Evolutionary conservation across 2,329 filamentous ascomycete species (phyloP).

Genomic region (Penicillium italicum): DNA sequence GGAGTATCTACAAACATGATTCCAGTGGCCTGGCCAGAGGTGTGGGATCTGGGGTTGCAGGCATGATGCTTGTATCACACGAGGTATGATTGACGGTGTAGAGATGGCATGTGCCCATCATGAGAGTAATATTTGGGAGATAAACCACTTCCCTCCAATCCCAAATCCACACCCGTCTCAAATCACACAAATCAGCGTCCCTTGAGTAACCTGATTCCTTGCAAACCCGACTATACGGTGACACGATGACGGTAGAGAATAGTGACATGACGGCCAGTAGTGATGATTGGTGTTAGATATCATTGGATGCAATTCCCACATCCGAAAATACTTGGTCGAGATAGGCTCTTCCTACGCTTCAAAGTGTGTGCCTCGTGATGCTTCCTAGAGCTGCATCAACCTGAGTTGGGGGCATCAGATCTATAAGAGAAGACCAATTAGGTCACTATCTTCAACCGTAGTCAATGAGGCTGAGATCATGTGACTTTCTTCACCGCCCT

Average conservation of each 20-base stretch:
- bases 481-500: slow-evolving; percentile 30
- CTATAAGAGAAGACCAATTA: neutral
- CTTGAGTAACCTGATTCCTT: slow-evolving; percentile 5
- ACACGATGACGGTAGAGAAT: neutral
- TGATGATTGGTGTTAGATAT: neutral
- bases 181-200: neutral
- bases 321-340: neutral
- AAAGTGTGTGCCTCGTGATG: neutral
- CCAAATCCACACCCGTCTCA: neutral
- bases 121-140: neutral
- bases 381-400: neutral
- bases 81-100: slow-evolving; percentile 8
- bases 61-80: slow-evolving; percentile 15
- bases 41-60: slow-evolving; percentile 8
- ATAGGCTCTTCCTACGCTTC: neutral
- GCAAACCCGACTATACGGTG: slow-evolving; percentile 11
- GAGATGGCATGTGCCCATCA: neutral
- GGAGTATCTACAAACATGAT: neutral
- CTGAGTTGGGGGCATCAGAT: neutral
- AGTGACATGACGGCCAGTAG: neutral
- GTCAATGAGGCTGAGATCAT: slow-evolving; percentile 26
- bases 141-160: slow-evolving; percentile 1
- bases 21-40: neutral
- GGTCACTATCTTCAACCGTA: slow-evolving; percentile 1
- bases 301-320: neutral